Conservation (phyloP, 495 filamentous ascomycete species). For the Talaromyces liani region DNA sequence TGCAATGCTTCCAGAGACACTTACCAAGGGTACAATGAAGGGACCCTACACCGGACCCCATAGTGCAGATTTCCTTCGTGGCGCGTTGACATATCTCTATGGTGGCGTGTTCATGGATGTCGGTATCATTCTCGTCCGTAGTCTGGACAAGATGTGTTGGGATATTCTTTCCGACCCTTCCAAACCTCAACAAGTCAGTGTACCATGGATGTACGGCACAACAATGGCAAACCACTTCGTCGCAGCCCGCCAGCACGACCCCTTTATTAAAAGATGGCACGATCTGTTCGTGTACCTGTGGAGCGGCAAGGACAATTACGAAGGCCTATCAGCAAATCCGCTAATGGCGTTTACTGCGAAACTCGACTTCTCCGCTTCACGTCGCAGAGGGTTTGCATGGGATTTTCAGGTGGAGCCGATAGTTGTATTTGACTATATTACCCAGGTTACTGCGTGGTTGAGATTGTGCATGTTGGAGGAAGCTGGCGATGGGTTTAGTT, state of each 20-base stretch:
- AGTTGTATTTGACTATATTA: constrained; percentile 9
- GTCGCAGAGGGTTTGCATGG: neutral
- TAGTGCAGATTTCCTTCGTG: constrained; percentile 17
- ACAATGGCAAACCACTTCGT: constrained; percentile 1
- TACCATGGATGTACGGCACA: constrained; percentile 9
- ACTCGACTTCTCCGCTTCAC: constrained; percentile 2
- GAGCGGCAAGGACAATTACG: neutral
- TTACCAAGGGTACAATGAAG: constrained; percentile 12
- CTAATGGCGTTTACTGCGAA: neutral
- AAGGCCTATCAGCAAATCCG: neutral
- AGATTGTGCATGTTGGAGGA: constrained; percentile 11
- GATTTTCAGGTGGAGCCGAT: constrained; percentile 5
- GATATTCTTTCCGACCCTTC: constrained; percentile 9
- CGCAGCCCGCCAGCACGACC: neutral
- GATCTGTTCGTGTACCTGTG: constrained; percentile 9
- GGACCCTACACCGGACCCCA: constrained; percentile 16
- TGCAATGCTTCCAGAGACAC: constrained; percentile 10
- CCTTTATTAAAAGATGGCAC: constrained; percentile 16
- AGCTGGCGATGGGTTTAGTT: constrained; percentile 8
- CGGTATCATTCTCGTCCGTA: constrained; percentile 15
- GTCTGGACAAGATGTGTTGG: constrained; percentile 19
- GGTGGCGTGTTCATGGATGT: constrained; percentile 22
- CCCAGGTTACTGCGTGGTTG: constrained; percentile 2
- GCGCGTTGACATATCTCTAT: constrained; percentile 14
- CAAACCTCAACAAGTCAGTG: constrained; percentile 11